Percentiles rank a stretch among this genome's conserved stretches.
These are phyloP conservation scores for Omphalotus guepiniiformis DNA, from an alignment of 768 basidiomycete genomes.

Conservation along the genomic window DNA sequence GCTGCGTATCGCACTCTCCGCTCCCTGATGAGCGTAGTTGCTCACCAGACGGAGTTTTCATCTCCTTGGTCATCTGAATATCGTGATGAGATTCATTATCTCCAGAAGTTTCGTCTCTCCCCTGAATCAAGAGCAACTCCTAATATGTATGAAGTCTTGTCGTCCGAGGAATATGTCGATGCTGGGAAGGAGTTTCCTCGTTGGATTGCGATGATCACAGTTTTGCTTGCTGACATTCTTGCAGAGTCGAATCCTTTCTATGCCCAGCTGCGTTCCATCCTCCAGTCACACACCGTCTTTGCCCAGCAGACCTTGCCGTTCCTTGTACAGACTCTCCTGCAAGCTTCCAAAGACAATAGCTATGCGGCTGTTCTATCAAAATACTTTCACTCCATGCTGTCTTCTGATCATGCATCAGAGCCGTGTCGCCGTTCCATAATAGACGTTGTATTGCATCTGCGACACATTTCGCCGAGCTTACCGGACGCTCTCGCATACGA, in stretches of 20 bases:
- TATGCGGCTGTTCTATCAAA: conserved; percentile 35
- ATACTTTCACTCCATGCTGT: conserved; percentile 58
- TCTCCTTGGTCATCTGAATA: conserved; percentile 36
- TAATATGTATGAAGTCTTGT: conserved; percentile 35
- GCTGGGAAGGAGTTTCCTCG: conserved; percentile 44
- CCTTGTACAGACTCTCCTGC: conserved; percentile 66
- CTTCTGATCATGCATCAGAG: conserved; percentile 29
- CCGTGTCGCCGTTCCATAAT: conserved; percentile 59
- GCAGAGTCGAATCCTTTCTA: conserved; percentile 57
- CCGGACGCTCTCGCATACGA: conserved; percentile 48
- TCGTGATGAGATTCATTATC: conserved; percentile 42
- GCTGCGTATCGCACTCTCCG: conserved; percentile 64
- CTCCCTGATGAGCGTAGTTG: conserved; percentile 43
- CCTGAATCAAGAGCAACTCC: conserved; percentile 27
- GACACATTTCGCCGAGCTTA: conserved; percentile 48
- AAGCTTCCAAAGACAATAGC: conserved; percentile 19
- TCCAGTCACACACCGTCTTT: conserved; percentile 51
- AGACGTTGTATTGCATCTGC: conserved; percentile 75
- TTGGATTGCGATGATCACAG: conserved; percentile 63
- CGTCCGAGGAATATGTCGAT: conserved; percentile 29
- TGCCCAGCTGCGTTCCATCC: conserved; percentile 57
- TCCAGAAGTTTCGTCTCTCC: conserved; percentile 40
- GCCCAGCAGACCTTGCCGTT: conserved; percentile 69
- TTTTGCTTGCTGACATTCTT: conserved; percentile 56
- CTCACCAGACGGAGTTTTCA: conserved; percentile 22